Evolutionary conservation across 495 filamentous ascomycete species (phyloP), one percentile per base, ranked within the genome.

Genomic region (Neurospora tetrasperma): DNA sequence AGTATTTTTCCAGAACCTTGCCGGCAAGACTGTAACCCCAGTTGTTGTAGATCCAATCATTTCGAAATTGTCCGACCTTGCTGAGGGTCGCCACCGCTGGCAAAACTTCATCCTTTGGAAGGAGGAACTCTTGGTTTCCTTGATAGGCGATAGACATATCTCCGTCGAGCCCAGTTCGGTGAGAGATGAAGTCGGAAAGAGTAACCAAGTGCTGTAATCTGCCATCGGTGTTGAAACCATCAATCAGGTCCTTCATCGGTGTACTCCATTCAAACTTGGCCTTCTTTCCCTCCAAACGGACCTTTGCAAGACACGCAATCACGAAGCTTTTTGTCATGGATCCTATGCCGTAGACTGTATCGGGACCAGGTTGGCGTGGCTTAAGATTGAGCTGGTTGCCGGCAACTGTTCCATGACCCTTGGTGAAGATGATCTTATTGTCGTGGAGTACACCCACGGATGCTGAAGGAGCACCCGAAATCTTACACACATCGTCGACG

Each of bases 21-120:
- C 75, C 79, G 0, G 75, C 75, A 35, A 80, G 40, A 42, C 72
- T 74, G 35, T 79, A 80, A 44, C 72, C 70, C 43, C 72, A 73
- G 69, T 77, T 77, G 62, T 77, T 79, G 74, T 81, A 80, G 40
- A 44, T 44, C 46, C 69, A 81, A 27, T 77, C 62, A 4, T 5
- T 35, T n/a, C 74, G 71, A 46, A 75, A 69, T 14, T 69, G 66
- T 27, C 40, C 42, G 0, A 35, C 35, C 40, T 46, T 68, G 5
- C 46, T 18, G 23, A 73, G 69, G 8, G 10, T 11, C 10, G n/a
- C 18, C 27, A 75, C 31, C 8, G 71, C 62, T 14, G 38, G 71
- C 23, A 75, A 18, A 12, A 40, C 9, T 12, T 73, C 35, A 41
- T 69, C 54, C 18, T 38, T 44, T 5, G 39, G 2, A 3, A 73